A percentile compares a stretch with the other conserved stretches of the same genome.
These are phyloP conservation scores for Corylus avellana DNA, from an alignment of 306 rosid genomes.

Conservation along the genomic window DNA sequence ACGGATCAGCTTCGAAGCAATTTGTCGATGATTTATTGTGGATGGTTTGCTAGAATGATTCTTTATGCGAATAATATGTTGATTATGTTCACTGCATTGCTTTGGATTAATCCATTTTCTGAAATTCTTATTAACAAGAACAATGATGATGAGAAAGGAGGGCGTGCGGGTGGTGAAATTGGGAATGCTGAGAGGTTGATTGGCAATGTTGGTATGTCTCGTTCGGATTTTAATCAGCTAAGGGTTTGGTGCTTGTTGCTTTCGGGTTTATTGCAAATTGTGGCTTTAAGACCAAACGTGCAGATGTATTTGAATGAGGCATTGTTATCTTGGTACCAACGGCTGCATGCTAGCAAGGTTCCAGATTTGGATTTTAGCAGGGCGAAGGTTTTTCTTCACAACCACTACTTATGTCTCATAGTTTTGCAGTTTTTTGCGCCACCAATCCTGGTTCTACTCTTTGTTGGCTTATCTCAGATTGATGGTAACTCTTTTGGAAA, in stretches of 20 bases:
- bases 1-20: conserved; percentile 80
- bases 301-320: conserved; percentile 96
- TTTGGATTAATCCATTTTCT: conserved; percentile 77
- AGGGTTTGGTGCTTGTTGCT: conserved; percentile 66
- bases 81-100: conserved; percentile 42
- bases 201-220: conserved; percentile 58
- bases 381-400: conserved; percentile 86
- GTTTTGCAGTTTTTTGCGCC: conserved; percentile 73
- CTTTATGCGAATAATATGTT: conserved; percentile 50
- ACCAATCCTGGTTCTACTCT: conserved; percentile 59
- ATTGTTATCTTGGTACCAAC: conserved; percentile 84
- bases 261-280: conserved; percentile 63
- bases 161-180: conserved; percentile 20
- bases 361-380: conserved; percentile 88
- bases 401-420: conserved; percentile 83
- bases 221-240: conserved; percentile 49
- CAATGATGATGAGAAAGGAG: conserved; percentile 24
- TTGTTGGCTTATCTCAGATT: conserved; percentile 63
- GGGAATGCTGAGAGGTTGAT: conserved; percentile 52
- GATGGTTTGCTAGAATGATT: conserved; percentile 54
- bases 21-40: conserved; percentile 77
- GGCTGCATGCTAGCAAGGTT: conserved; percentile 82
- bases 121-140: conserved; percentile 55
- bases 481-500: conserved; percentile 38
- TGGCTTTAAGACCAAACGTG: conserved; percentile 60